phyloP scores from a whole-genome alignment of 202 grass and related monocot species.

The Hordeum pubiflorum region DNA sequence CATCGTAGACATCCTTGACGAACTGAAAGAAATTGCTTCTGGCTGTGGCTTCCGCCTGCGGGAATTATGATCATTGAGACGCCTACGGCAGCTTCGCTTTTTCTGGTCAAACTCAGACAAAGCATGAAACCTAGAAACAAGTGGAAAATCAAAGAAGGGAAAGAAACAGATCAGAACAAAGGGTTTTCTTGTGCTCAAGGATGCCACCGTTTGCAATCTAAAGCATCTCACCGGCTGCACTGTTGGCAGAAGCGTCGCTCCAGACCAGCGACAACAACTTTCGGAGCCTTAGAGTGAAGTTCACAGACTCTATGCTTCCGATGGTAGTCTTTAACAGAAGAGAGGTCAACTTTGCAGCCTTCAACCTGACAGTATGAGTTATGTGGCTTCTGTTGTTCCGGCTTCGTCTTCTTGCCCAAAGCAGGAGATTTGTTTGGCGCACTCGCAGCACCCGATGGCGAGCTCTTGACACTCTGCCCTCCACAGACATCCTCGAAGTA shows the following conservation, averaged over 20 bases:
- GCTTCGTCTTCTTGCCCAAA: slow-evolving; percentile 37
- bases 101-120: slow-evolving; percentile 88
- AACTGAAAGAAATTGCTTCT: slow-evolving; percentile 58
- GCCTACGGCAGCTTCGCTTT: slow-evolving; percentile 82
- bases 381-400: slow-evolving; percentile 13
- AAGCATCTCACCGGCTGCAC: slow-evolving; percentile 58
- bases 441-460: not conserved
- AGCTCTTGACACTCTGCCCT: slow-evolving; percentile 33
- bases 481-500: slow-evolving; percentile 57
- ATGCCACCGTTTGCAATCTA: not conserved
- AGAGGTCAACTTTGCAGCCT: slow-evolving; percentile 54
- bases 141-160: not conserved
- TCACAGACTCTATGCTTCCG: slow-evolving; percentile 56
- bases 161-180: not conserved
- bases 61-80: slow-evolving; percentile 86
- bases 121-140: slow-evolving; percentile 64
- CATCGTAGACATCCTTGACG: slow-evolving; percentile 53
- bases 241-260: slow-evolving; percentile 73
- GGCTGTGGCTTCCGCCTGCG: slow-evolving; percentile 71
- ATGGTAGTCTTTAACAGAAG: slow-evolving; percentile 59
- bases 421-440: not conserved
- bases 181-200: not conserved
- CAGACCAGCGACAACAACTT: slow-evolving; percentile 43
- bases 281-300: slow-evolving; percentile 47
- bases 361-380: slow-evolving; percentile 52